These are phyloP conservation scores for Aegle marmelos DNA, from an alignment of 345 rosid genomes.

Conservation along the genomic window DNA sequence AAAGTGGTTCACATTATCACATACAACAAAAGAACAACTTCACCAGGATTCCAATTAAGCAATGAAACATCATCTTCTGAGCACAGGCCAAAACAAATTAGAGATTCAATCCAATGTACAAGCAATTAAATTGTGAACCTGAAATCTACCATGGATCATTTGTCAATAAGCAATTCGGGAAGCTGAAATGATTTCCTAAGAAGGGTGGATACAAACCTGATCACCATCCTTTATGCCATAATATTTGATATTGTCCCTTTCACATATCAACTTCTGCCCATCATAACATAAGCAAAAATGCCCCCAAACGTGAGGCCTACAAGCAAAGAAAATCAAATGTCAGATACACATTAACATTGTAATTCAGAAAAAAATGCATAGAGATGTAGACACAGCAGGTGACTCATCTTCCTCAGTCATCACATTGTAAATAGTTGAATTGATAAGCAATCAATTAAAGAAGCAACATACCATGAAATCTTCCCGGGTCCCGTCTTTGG, in stretches of 20 bases:
- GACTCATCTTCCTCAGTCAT: not conserved
- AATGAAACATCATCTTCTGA: not conserved
- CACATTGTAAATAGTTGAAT: no score
- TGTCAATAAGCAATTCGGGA: not conserved
- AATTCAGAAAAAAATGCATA: not conserved
- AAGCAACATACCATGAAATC: constrained; percentile 62
- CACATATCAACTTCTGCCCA: constrained; percentile 56
- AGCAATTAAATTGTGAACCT: not conserved
- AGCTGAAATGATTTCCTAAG: not conserved
- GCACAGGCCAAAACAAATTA: not conserved
- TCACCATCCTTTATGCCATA: constrained; percentile 83
- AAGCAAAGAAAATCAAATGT: not conserved
- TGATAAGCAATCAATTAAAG: no score
- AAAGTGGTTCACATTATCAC: not conserved
- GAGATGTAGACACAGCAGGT: not conserved
- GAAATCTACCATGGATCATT: not conserved
- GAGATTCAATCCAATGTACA: not conserved
- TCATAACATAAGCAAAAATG: constrained; percentile 71
- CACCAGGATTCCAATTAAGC: not conserved
- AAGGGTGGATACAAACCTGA: constrained; percentile 44
- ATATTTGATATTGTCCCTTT: constrained; percentile 40
- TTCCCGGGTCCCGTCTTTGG: constrained; percentile 55
- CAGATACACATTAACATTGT: not conserved
- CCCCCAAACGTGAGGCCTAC: constrained; percentile 91
- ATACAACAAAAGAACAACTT: not conserved